Evolutionary conservation across 495 filamentous ascomycete species (phyloP), one percentile per base, ranked within the genome.

Genomic region (Penicillium goetzii): DNA sequence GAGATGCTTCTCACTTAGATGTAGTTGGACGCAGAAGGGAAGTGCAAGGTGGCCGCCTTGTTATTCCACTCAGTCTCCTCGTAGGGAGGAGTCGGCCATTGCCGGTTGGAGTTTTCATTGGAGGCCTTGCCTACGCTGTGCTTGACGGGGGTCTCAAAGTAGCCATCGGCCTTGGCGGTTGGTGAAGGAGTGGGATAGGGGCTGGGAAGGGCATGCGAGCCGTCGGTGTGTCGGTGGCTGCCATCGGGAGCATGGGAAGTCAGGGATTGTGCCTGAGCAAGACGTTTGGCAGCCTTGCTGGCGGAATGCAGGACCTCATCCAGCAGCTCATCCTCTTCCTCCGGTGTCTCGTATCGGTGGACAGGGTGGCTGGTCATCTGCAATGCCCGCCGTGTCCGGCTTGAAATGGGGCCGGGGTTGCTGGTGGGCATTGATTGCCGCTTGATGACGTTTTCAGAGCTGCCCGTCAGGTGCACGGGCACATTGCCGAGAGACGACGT

Each of bases 71-170:
- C 95, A 61, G 88, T 86, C 69, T 96, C 93, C 59, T 90, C 88
- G 68, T 96, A 96, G 30, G 95, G 95, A 41, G 96, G 96, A n/a
- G 95, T 98, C 28, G 93, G 93, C 90, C 92, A 97, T 74, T 93
- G 92, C 49, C 90, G 84, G 61, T 84, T 82, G 1, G 75, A 72
- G 45, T 71, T 82, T 30, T 83, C 75, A 63, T 87, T 81, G 30
- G 85, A 77, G 60, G 86, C 83, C 50, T 88, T 89, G 30, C 84
- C 85, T 12, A 88, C 73, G 17, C 81, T 79, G 60, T 92, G 86
- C 56, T 88, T 81, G 59, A 75, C 76, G 3, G 83, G 82, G 2
- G 83, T 83, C 45, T 88, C 87, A 21, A 87, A 88, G 67, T 91
- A 94, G 51, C 71, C 68, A 68, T 92, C 90, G 12, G 89, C 87